Percentiles rank a stretch among this genome's conserved stretches.
Evolutionary conservation across 2,329 filamentous ascomycete genomes (phyloP).

Genomic region (Epichloe brachyelytri): DNA sequence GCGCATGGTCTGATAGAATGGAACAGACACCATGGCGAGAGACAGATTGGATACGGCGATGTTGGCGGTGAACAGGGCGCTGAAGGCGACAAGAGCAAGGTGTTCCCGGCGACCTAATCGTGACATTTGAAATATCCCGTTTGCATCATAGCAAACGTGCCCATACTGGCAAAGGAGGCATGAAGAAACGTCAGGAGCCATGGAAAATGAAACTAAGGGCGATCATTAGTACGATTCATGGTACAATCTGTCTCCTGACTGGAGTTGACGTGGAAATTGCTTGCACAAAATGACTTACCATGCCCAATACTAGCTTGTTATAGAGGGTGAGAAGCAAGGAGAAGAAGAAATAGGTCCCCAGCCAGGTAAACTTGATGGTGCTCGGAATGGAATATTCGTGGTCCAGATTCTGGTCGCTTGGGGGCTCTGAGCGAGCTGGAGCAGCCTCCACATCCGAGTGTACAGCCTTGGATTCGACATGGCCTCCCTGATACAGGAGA

Average conservation of each 20-base stretch:
- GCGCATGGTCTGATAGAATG: constrained; percentile 52
- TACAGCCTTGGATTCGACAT: constrained; percentile 17
- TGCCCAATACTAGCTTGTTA: constrained; percentile 44
- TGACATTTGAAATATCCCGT: constrained; percentile 38
- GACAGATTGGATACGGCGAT: constrained; percentile 53
- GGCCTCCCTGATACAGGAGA: constrained; percentile 19
- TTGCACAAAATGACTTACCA: constrained; percentile 21
- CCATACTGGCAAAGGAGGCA: constrained; percentile 42
- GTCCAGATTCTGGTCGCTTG: constrained; percentile 23
- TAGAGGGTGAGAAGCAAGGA: constrained; percentile 39
- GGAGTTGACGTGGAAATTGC: neutral
- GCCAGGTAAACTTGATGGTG: constrained; percentile 35
- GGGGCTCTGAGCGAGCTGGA: constrained; percentile 15
- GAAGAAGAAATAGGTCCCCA: constrained; percentile 39
- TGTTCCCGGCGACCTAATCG: constrained; percentile 39
- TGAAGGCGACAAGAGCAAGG: constrained; percentile 43
- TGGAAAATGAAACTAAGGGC: constrained; percentile 39
- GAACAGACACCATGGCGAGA: constrained; percentile 48
- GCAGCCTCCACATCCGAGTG: constrained; percentile 21
- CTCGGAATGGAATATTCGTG: constrained; percentile 32
- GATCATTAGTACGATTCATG: neutral
- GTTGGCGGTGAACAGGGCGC: constrained; percentile 48
- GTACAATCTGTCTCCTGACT: neutral
- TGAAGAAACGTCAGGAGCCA: constrained; percentile 49
- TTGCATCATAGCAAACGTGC: constrained; percentile 39